These are phyloP conservation scores for Misopates orontium DNA, from an alignment of 257 asterid genomes.

Conservation along the genomic window DNA sequence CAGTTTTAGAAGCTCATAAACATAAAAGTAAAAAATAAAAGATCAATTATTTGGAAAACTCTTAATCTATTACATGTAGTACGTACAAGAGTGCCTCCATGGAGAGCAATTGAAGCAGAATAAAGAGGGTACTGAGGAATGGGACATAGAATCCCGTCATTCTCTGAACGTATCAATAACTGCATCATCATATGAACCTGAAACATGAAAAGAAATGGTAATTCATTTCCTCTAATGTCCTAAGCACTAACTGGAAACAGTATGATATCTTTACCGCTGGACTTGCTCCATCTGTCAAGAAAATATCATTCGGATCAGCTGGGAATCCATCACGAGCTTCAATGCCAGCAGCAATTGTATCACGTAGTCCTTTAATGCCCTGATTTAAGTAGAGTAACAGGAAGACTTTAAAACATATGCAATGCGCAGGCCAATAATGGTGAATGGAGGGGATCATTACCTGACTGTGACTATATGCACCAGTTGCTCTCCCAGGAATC, in stretches of 20 bases:
- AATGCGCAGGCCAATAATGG: slow-evolving; percentile 5
- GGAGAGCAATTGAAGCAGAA: slow-evolving; percentile 86
- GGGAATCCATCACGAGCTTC: slow-evolving; percentile 98
- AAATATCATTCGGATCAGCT: slow-evolving; percentile 86
- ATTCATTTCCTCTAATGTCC: background rate
- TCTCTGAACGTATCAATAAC: slow-evolving; percentile 69
- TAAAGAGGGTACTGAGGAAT: slow-evolving; percentile 97
- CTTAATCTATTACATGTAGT: background rate
- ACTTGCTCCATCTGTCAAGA: slow-evolving; percentile 99
- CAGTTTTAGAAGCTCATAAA: background rate
- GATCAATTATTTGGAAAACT: background rate
- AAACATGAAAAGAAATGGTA: slow-evolving; percentile 8
- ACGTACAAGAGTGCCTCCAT: slow-evolving; percentile 95
- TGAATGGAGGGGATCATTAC: slow-evolving; percentile 33
- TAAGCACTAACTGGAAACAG: slow-evolving; percentile 1
- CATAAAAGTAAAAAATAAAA: background rate
- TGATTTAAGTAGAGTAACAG: slow-evolving; percentile 29
- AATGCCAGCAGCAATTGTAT: slow-evolving; percentile 89
- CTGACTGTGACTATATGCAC: slow-evolving; percentile 99
- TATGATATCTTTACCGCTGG: slow-evolving; percentile 66
- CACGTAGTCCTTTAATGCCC: slow-evolving; percentile 98
- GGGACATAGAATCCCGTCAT: slow-evolving; percentile 94
- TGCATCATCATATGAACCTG: slow-evolving; percentile 99
- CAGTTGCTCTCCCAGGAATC: slow-evolving; percentile 99
- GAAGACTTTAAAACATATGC: background rate